phyloP scores from a whole-genome alignment of 2,329 filamentous ascomycete species.

The Claviceps digitariae region DNA sequence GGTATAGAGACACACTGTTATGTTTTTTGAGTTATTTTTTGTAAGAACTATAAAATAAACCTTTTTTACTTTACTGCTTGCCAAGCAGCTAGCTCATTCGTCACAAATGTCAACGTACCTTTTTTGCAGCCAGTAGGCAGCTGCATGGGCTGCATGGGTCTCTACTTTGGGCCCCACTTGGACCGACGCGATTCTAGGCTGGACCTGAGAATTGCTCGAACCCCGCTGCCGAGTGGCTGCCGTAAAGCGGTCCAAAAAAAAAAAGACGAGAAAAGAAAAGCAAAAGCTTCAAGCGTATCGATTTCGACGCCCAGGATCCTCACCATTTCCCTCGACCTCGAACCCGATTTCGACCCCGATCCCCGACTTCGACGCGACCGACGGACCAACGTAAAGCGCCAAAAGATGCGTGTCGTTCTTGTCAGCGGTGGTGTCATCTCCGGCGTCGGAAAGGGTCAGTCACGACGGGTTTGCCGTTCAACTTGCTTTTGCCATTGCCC shows the following conservation, averaged over 20 bases:
- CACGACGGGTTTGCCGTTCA: too few relatives aligned
- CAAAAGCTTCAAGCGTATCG: neutral
- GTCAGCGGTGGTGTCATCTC: slow-evolving; percentile 36
- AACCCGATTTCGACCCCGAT: neutral
- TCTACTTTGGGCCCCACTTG: neutral
- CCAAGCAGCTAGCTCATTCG: too few relatives aligned
- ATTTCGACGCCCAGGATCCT: neutral
- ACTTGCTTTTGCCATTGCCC: too few relatives aligned
- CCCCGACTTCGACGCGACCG: neutral
- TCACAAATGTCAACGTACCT: too few relatives aligned
- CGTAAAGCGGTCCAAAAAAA: neutral
- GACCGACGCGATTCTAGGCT: too few relatives aligned
- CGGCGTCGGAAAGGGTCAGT: slow-evolving; percentile 44
- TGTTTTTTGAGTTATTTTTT: too few relatives aligned
- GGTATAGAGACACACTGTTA: too few relatives aligned
- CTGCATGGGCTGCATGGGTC: too few relatives aligned
- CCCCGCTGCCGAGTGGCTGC: neutral
- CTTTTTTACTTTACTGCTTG: too few relatives aligned
- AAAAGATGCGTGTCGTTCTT: slow-evolving; percentile 17
- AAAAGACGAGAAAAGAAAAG: neutral
- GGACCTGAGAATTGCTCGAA: too few relatives aligned
- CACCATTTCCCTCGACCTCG: neutral
- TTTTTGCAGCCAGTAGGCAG: too few relatives aligned
- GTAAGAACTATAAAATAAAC: too few relatives aligned
- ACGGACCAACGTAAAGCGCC: neutral